phyloP scores from a whole-genome alignment of 2,329 filamentous ascomycete species.

The Fusarium equiseti region DNA sequence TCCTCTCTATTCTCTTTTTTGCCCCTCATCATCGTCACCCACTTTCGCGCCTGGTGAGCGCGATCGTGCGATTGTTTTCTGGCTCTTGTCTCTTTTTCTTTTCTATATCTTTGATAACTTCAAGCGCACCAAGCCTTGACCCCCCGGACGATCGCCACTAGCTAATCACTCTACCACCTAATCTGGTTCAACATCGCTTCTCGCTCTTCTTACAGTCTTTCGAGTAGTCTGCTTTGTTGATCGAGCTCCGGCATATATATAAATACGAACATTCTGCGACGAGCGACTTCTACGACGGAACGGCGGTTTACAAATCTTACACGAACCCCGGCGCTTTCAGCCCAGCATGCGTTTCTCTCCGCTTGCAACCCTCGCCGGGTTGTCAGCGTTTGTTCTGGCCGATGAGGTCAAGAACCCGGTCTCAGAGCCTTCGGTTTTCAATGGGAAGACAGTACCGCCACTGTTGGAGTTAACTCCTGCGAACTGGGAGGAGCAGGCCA shows the following conservation, averaged over 20 bases:
- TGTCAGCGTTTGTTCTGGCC: slow-evolving; percentile 50
- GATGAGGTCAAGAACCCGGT: slow-evolving; percentile 52
- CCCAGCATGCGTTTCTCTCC: slow-evolving; percentile 52
- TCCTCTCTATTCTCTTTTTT: slow-evolving; percentile 24
- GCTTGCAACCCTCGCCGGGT: slow-evolving; percentile 61
- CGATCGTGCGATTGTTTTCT: slow-evolving; percentile 32
- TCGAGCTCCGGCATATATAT: not conserved
- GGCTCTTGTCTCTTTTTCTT: slow-evolving; percentile 15
- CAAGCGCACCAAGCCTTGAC: slow-evolving; percentile 7
- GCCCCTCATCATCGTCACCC: slow-evolving; percentile 29
- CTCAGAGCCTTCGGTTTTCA: slow-evolving; percentile 68
- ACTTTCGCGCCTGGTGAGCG: slow-evolving; percentile 40
- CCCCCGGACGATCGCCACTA: slow-evolving; percentile 36
- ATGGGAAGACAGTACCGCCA: slow-evolving; percentile 74
- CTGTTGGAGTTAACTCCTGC: slow-evolving; percentile 69
- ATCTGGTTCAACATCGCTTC: slow-evolving; percentile 20
- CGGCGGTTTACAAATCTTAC: not conserved
- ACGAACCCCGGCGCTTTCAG: slow-evolving; percentile 23
- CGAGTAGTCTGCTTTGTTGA: not conserved
- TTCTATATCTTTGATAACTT: slow-evolving; percentile 27
- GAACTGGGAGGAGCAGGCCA: slow-evolving; percentile 68
- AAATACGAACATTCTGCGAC: slow-evolving; percentile 1
- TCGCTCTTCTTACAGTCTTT: not conserved
- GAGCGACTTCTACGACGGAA: not conserved
- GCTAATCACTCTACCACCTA: slow-evolving; percentile 30